Evolutionary conservation across 768 basidiomycete species (phyloP), one percentile per base, ranked within the genome.

Genomic region (Cyathus striatus): DNA sequence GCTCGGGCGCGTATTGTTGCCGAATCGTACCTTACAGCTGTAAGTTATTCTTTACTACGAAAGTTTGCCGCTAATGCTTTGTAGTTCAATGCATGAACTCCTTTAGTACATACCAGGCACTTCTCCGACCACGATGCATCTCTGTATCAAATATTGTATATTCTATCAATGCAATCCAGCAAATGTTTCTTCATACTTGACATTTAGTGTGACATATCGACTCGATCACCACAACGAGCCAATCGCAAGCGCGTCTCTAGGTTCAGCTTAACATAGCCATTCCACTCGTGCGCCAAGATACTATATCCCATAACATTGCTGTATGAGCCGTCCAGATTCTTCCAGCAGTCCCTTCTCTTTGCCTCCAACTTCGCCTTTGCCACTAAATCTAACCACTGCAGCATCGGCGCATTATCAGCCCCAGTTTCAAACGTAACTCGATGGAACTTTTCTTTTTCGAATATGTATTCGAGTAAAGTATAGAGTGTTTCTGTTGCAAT

Each of bases 1-100:
- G 92, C 93, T 16, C 79, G 96, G 43, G 93, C 95, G 1, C 89
- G 96, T 62, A 97, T 88, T 43, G 95, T 98, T 21, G 96, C 96
- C 27, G 96, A 98, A 65, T 92, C 91, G 10, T 98, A 97, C 65
- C 71, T 98, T 54, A 80, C 80, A 45, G 86, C 89, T n/a, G 92
- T 92, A 61, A 61, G 91, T 60, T 7, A 24, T 23, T 35, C 41
- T 18, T 6, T n/a, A 6, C 22, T 23, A 7, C 17, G 20, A 5
- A 22, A 14, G 20, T 35, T 10, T 24, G n/a, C 42, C 17, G 25
- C 34, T 39, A 17, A 41, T 50, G 49, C 18, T 49, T 34, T 38
- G 21, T 41, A 71, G 69, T 67, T 71, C 56, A 70, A 65, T 46
- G 60, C 66, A 53, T 71, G 55, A 64, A 23, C 14, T 44, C 34